Conservation (phyloP, 495 filamentous ascomycete species). For the Lophium mytilinum region DNA sequence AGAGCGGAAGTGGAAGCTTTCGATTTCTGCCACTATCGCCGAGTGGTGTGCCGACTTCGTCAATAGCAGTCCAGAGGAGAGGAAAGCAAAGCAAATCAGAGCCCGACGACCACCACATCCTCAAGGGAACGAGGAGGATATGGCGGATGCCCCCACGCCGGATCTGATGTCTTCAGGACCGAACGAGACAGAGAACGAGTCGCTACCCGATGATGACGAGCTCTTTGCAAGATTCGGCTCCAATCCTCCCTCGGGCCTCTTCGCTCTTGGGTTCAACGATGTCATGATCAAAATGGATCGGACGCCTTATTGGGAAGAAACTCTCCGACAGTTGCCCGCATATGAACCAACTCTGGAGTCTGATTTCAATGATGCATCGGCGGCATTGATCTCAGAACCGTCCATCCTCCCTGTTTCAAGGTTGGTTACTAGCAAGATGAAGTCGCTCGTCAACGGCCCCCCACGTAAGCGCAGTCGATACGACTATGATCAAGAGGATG, state of each 20-base stretch:
- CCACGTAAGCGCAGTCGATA: constrained; percentile 71
- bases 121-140: constrained; percentile 22
- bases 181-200: constrained; percentile 32
- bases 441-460: constrained; percentile 54
- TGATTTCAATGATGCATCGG: constrained; percentile 6
- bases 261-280: constrained; percentile 72
- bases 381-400: constrained; percentile 43
- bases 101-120: constrained; percentile 23
- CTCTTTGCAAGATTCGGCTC: constrained; percentile 1
- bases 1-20: constrained; percentile 88
- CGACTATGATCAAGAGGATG: constrained; percentile 63
- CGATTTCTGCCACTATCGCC: constrained; percentile 67
- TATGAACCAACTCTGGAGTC: constrained; percentile 47
- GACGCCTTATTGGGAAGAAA: constrained; percentile 66
- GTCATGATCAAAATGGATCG: constrained; percentile 69
- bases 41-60: constrained; percentile 76
- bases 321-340: constrained; percentile 78
- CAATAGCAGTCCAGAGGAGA: constrained; percentile 51
- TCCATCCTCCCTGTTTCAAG: constrained; percentile 79
- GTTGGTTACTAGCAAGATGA: constrained; percentile 73
- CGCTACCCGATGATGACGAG: constrained; percentile 18
- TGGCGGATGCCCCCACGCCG: constrained; percentile 22
- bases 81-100: constrained; percentile 57
- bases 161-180: constrained; percentile 27
- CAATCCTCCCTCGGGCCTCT: constrained; percentile 63